phyloP scores from a whole-genome alignment of 495 filamentous ascomycete genomes.

The Lasiosphaeris hirsuta region DNA sequence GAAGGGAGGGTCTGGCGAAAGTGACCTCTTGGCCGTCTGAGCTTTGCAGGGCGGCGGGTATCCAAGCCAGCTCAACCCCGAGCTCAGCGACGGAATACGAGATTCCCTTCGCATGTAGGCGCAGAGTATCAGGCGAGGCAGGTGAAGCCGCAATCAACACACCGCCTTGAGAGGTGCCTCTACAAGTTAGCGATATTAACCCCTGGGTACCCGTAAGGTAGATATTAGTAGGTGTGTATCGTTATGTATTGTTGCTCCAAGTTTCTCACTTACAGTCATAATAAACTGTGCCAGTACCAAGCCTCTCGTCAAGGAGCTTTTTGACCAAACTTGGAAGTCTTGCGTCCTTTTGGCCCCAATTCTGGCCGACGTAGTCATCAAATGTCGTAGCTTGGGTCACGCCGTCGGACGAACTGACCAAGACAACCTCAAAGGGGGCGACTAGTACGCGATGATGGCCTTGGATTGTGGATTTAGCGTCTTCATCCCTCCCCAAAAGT shows the following conservation, averaged over 20 bases:
- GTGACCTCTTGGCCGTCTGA: background rate
- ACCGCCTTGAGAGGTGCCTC: background rate
- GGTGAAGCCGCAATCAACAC: background rate
- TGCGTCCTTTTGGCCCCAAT: background rate
- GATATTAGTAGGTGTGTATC: background rate
- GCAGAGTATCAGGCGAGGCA: background rate
- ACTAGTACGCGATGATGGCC: no score
- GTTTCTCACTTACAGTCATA: background rate
- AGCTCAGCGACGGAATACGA: slow-evolving; percentile 1
- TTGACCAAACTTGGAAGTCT: background rate
- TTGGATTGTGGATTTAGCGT: no score
- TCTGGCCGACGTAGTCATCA: slow-evolving; percentile 4
- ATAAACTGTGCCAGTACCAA: background rate
- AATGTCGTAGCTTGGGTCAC: background rate
- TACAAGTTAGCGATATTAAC: no score
- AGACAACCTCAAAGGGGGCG: no score
- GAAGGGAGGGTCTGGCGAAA: background rate
- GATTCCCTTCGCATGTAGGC: background rate
- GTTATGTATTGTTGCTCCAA: background rate
- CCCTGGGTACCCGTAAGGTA: no score
- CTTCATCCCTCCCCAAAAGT: no score
- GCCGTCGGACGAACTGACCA: slow-evolving; percentile 1
- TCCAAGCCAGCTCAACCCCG: slow-evolving; percentile 1
- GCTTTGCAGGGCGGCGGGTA: background rate
- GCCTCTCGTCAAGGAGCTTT: background rate